A percentile compares a stretch with the other conserved stretches of the same genome.
These are phyloP conservation scores for Lactarius quietus DNA, from an alignment of 768 basidiomycete genomes.

Conservation along the genomic window DNA sequence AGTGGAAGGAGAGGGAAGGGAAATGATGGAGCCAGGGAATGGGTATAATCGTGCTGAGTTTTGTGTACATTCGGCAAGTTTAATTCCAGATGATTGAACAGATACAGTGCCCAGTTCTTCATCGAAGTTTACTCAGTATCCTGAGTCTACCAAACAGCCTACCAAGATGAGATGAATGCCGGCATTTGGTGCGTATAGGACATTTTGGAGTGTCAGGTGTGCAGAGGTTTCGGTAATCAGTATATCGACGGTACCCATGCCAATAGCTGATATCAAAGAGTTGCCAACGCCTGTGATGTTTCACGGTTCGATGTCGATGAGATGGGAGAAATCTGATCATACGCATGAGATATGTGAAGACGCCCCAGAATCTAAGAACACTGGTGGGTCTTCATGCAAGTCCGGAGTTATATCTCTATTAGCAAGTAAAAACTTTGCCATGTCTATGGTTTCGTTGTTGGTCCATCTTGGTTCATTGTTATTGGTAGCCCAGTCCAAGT, in stretches of 20 bases:
- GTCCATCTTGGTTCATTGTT: not conserved
- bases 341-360: constrained; percentile 30
- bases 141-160: not conserved
- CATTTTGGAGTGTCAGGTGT: not conserved
- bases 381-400: not conserved
- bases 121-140: not conserved
- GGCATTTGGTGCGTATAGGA: constrained; percentile 26
- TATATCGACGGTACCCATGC: constrained; percentile 31
- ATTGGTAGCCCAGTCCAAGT: not conserved
- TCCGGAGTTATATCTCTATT: too few species aligned
- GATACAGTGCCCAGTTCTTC: not conserved
- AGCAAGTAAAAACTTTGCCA: not conserved
- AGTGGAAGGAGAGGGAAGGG: too few species aligned
- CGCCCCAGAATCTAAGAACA: constrained; percentile 33
- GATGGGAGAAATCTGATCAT: constrained; percentile 28
- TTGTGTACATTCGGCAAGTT: not conserved
- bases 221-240: not conserved
- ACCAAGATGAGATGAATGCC: constrained; percentile 25
- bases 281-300: constrained; percentile 32
- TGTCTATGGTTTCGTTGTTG: not conserved
- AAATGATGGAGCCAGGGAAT: not conserved
- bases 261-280: constrained; percentile 29
- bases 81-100: not conserved
- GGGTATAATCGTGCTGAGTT: not conserved
- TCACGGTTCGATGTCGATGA: constrained; percentile 29